phyloP scores from a whole-genome alignment of 192 early-diverging fungal genomes.

The Polychytrium aggregatum region DNA sequence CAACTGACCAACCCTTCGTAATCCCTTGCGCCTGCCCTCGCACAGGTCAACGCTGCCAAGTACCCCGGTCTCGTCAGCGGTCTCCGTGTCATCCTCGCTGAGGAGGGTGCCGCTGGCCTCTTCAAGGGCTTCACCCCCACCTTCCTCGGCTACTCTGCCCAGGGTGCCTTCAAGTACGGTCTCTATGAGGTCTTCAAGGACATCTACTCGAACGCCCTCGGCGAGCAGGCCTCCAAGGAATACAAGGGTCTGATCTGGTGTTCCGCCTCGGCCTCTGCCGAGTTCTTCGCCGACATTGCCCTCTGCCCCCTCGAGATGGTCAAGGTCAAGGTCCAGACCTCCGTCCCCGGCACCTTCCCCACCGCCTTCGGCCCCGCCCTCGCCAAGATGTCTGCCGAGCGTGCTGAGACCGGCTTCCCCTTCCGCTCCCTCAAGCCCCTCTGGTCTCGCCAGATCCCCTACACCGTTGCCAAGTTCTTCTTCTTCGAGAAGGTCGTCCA shows the following conservation, averaged over 20 bases:
- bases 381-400: slow-evolving; percentile 20
- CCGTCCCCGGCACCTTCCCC: slow-evolving; percentile 58
- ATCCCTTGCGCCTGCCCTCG: background rate
- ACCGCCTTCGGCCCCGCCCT: slow-evolving; percentile 49
- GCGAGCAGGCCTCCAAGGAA: slow-evolving; percentile 50
- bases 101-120: slow-evolving; percentile 61
- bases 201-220: slow-evolving; percentile 42
- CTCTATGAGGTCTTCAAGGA: slow-evolving; percentile 87
- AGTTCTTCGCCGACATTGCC: slow-evolving; percentile 70
- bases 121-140: slow-evolving; percentile 72
- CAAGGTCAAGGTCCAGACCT: slow-evolving; percentile 80
- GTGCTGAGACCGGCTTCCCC: slow-evolving; percentile 44
- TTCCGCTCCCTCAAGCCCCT: slow-evolving; percentile 50
- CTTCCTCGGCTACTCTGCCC: slow-evolving; percentile 70
- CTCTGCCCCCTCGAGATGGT: slow-evolving; percentile 80
- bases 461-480: slow-evolving; percentile 80
- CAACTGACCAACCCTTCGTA: background rate
- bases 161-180: slow-evolving; percentile 83
- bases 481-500: slow-evolving; percentile 56
- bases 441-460: slow-evolving; percentile 75
- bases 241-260: slow-evolving; percentile 65
- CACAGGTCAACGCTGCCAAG: slow-evolving; percentile 16
- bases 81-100: slow-evolving; percentile 30
- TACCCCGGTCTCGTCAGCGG: slow-evolving; percentile 28
- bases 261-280: slow-evolving; percentile 64